Conservation (phyloP, 2,329 filamentous ascomycete species). For the Fusarium buxicola region DNA sequence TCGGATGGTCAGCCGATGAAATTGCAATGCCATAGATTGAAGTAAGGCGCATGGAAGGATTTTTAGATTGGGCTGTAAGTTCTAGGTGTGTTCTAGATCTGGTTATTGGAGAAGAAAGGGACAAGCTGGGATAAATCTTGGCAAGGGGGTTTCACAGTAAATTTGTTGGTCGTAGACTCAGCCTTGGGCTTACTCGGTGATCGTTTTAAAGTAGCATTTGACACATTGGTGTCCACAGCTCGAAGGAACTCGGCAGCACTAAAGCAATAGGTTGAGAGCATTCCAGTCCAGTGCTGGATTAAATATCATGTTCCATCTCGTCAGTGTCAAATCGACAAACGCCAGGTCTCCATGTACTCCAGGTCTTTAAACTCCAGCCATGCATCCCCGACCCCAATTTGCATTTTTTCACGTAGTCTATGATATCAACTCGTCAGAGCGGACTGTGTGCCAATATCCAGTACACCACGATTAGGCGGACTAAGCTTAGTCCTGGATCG, state of each 20-base stretch:
- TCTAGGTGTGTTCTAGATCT: not conserved
- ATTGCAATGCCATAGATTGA: slow-evolving; percentile 1
- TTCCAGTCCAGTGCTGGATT: too few relatives aligned
- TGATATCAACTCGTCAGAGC: slow-evolving; percentile 7
- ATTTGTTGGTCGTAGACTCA: too few relatives aligned
- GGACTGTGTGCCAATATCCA: too few relatives aligned
- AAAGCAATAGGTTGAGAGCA: too few relatives aligned
- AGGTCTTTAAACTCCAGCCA: not conserved
- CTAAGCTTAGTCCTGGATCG: slow-evolving; percentile 34
- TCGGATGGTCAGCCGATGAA: not conserved
- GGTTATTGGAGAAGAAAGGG: too few relatives aligned
- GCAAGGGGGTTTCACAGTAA: not conserved
- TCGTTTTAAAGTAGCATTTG: too few relatives aligned
- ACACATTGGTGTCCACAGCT: too few relatives aligned
- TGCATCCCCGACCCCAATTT: not conserved
- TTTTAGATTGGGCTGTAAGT: not conserved
- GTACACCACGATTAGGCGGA: too few relatives aligned
- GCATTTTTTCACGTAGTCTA: not conserved
- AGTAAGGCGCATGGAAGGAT: not conserved
- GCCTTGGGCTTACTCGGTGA: too few relatives aligned
- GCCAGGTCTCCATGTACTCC: not conserved
- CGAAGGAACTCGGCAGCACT: too few relatives aligned
- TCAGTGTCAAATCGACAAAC: not conserved
- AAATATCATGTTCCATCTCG: too few relatives aligned
- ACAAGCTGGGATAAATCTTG: too few relatives aligned